Evolutionary conservation across 208 protist species (phyloP).

Genomic region (Chromosphaera perkinsii): DNA sequence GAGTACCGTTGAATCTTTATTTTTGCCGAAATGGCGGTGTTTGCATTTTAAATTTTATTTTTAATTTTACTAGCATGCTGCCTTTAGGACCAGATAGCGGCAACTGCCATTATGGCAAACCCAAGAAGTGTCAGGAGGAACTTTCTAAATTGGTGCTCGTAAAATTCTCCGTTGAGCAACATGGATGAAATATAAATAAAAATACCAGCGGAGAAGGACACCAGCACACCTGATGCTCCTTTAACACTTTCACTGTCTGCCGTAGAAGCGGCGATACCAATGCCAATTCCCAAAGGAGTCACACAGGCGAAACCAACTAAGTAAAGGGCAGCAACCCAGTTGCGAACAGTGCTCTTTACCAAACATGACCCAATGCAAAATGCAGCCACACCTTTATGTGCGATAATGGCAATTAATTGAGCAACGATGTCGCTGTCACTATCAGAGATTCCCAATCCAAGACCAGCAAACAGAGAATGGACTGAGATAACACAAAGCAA

Average conservation of each 20-base stretch:
- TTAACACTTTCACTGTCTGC: background rate
- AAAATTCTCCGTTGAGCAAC: background rate
- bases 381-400: constrained; percentile 19
- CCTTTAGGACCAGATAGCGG: constrained; percentile 17
- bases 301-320: background rate
- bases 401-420: constrained; percentile 19
- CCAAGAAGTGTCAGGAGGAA: constrained; percentile 10
- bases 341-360: background rate
- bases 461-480: constrained; percentile 25
- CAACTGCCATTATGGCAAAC: constrained; percentile 11
- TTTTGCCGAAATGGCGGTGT: too few species aligned
- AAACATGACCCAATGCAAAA: constrained; percentile 12
- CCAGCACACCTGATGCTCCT: background rate
- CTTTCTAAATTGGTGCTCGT: constrained; percentile 4
- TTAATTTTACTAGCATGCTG: too few species aligned
- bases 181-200: constrained; percentile 15
- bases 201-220: constrained; percentile 6
- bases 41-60: too few species aligned
- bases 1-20: too few species aligned
- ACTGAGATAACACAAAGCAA: constrained; percentile 2
- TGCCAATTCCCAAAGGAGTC: constrained; percentile 8
- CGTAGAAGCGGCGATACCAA: background rate
- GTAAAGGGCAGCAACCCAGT: background rate
- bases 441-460: constrained; percentile 2
- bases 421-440: background rate